phyloP scores from a whole-genome alignment of 805 yeast genomes.

The Cyberlindnera japonica region DNA sequence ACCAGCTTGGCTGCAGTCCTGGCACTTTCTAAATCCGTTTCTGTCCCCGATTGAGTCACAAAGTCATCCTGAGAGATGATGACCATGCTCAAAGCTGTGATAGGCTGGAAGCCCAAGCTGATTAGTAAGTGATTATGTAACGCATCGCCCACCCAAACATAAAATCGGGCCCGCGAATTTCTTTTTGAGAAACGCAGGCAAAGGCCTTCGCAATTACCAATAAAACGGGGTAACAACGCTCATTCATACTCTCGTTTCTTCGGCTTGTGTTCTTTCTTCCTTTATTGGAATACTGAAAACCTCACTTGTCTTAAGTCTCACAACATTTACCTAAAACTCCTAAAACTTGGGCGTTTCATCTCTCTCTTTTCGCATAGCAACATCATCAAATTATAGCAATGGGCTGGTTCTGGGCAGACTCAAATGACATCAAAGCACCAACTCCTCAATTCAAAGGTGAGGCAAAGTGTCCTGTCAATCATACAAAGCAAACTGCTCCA shows the following conservation, averaged over 20 bases:
- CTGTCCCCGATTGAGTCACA: no score
- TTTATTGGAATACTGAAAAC: no score
- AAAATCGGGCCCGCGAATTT: neutral
- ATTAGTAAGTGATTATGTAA: neutral
- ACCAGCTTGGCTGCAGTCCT: no score
- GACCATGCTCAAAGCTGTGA: neutral
- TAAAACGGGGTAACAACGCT: no score
- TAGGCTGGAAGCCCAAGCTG: neutral
- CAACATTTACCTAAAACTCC: no score
- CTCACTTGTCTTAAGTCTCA: no score
- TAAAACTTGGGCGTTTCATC: no score
- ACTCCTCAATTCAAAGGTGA: neutral
- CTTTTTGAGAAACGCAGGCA: neutral
- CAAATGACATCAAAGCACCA: slow-evolving; percentile 7
- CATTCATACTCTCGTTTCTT: no score
- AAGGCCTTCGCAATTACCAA: no score
- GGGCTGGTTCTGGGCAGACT: slow-evolving; percentile 92
- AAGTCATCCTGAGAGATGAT: no score
- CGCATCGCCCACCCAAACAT: neutral
- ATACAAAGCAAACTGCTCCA: slow-evolving; percentile 8
- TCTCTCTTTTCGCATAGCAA: neutral
- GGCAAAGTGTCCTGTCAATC: slow-evolving; percentile 15
- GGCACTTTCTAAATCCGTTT: no score
- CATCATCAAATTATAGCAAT: slow-evolving; percentile 32
- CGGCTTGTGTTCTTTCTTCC: neutral